A percentile compares a stretch with the other conserved stretches of the same genome.
Conservation (phyloP, 1,139 yeast genomes). For the Candida smagusa region DNA sequence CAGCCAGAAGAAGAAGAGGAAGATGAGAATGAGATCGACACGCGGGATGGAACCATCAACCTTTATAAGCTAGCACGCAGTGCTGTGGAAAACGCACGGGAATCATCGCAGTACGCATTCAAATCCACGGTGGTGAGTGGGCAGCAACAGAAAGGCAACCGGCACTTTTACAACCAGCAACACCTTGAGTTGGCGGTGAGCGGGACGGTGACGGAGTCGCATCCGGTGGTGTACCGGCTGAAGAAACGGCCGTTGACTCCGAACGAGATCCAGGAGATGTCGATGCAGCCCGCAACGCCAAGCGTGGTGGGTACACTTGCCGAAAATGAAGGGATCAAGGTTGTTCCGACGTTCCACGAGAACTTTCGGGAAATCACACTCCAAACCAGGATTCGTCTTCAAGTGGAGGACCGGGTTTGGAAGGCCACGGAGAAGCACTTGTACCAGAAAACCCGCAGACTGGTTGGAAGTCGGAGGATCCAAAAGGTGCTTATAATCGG, state of each 20-base stretch:
- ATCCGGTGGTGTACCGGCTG: conserved; percentile 36
- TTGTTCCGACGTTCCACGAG: conserved; percentile 16
- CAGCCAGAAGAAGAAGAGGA: conserved; percentile 1
- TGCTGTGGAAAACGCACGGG: conserved; percentile 35
- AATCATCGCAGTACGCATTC: conserved; percentile 35
- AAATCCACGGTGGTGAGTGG: conserved; percentile 19
- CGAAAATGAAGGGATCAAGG: background rate
- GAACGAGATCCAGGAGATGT: conserved; percentile 33
- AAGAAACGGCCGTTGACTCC: conserved; percentile 35
- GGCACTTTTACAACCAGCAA: conserved; percentile 7
- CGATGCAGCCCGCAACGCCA: conserved; percentile 6
- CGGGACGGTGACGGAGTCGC: conserved; percentile 36
- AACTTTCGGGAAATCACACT: conserved; percentile 39
- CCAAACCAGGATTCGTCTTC: conserved; percentile 36
- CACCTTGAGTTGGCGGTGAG: conserved; percentile 36
- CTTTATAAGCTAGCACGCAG: conserved; percentile 32
- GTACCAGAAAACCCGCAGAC: conserved; percentile 20
- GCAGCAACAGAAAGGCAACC: conserved; percentile 13
- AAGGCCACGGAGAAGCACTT: conserved; percentile 33
- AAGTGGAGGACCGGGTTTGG: conserved; percentile 30
- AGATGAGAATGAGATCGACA: conserved; percentile 8
- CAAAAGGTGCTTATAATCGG: conserved; percentile 44
- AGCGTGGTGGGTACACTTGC: background rate
- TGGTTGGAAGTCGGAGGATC: conserved; percentile 13
- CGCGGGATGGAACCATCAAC: conserved; percentile 15